These are phyloP conservation scores for Carex sylvatica DNA, from an alignment of 202 grass and related monocot genomes.

Conservation along the genomic window DNA sequence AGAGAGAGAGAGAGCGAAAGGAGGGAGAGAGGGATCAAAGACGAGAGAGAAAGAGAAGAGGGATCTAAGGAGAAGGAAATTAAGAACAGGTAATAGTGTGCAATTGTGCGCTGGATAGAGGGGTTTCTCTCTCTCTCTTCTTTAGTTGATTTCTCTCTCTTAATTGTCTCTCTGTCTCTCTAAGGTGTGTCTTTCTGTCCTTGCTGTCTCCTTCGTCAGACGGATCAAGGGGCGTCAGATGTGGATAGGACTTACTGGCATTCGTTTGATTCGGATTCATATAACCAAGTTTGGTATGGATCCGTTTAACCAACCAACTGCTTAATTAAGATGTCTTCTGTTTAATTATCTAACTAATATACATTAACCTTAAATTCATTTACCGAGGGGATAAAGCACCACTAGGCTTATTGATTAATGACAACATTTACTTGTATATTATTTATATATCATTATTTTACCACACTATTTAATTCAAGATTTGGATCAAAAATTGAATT, in stretches of 20 bases:
- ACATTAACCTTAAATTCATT: not conserved
- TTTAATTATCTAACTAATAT: not conserved
- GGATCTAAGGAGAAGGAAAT: constrained; percentile 12
- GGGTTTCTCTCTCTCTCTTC: constrained; percentile 30
- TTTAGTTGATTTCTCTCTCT: constrained; percentile 15
- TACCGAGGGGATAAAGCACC: too few species aligned
- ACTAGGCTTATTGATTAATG: not conserved
- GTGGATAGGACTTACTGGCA: not conserved
- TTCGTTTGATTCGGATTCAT: not conserved
- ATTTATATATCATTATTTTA: not conserved
- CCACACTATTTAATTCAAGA: not conserved
- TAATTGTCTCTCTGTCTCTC: constrained; percentile 14
- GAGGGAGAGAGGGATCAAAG: not conserved
- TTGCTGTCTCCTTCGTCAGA: constrained; percentile 38
- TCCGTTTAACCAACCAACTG: constrained; percentile 18
- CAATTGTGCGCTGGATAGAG: constrained; percentile 55
- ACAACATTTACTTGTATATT: not conserved
- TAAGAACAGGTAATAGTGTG: constrained; percentile 31
- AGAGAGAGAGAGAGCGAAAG: constrained; percentile 20
- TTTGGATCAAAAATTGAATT: not conserved
- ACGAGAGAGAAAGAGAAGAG: constrained; percentile 37
- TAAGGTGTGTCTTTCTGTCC: constrained; percentile 30
- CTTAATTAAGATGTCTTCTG: not conserved
- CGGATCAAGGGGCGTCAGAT: not conserved
- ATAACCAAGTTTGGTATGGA: not conserved